These are phyloP conservation scores for Pleurotus citrinopileatus DNA, from an alignment of 768 basidiomycete species.

Conservation along the genomic window DNA sequence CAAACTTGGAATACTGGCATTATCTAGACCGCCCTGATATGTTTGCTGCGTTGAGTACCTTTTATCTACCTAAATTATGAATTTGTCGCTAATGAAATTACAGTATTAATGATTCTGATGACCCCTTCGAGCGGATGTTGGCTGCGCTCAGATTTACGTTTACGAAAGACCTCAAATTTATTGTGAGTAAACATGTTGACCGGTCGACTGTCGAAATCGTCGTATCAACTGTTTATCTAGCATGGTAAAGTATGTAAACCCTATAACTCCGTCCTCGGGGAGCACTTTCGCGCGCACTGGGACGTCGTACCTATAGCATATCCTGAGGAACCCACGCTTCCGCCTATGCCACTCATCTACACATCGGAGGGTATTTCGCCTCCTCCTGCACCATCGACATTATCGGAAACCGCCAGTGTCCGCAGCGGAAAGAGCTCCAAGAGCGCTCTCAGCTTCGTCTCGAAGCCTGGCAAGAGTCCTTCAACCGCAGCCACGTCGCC, in stretches of 20 bases:
- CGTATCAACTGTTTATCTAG: slow-evolving; percentile 34
- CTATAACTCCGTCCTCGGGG: slow-evolving; percentile 83
- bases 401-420: slow-evolving; percentile 53
- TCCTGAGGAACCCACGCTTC: slow-evolving; percentile 41
- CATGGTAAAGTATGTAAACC: slow-evolving; percentile 94
- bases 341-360: slow-evolving; percentile 44
- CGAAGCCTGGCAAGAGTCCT: slow-evolving; percentile 46
- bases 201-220: slow-evolving; percentile 4
- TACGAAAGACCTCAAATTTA: slow-evolving; percentile 91
- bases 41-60: slow-evolving; percentile 76
- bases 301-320: slow-evolving; percentile 65
- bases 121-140: slow-evolving; percentile 95
- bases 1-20: slow-evolving; percentile 96
- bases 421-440: slow-evolving; percentile 61
- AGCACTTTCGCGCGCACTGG: slow-evolving; percentile 89
- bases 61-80: background rate
- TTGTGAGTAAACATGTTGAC: slow-evolving; percentile 48
- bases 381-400: slow-evolving; percentile 17
- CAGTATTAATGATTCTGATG: slow-evolving; percentile 90
- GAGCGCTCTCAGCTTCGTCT: slow-evolving; percentile 56
- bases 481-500: slow-evolving; percentile 58
- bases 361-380: slow-evolving; percentile 19
- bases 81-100: slow-evolving; percentile 7
- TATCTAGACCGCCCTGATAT: slow-evolving; percentile 90
- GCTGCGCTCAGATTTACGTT: slow-evolving; percentile 85